Conservation (phyloP, 1,284 basidiomycete species). For the Sporisorium exsertum region DNA sequence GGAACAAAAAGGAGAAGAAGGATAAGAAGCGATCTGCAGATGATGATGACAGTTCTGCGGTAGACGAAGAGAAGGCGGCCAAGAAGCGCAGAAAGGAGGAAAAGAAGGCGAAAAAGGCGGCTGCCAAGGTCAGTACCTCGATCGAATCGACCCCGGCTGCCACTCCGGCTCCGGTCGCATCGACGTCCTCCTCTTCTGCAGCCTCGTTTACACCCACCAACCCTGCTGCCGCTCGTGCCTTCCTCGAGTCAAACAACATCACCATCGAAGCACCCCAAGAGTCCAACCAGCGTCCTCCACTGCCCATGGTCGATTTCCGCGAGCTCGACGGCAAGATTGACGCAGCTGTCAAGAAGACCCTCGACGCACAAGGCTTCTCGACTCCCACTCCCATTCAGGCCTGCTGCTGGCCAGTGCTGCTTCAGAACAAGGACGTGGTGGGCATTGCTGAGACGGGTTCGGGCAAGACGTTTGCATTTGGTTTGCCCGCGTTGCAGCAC, state of each 20-base stretch:
- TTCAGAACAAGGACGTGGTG: constrained; percentile 86
- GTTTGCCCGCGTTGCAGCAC: constrained; percentile 84
- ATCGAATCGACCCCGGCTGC: constrained; percentile 43
- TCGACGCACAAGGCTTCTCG: constrained; percentile 79
- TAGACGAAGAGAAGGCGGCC: constrained; percentile 64
- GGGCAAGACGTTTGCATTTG: constrained; percentile 97
- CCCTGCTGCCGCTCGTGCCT: constrained; percentile 59
- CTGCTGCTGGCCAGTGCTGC: constrained; percentile 90
- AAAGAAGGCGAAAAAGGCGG: constrained; percentile 49
- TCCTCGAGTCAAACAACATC: constrained; percentile 64
- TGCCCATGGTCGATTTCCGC: constrained; percentile 79
- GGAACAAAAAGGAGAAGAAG: constrained; percentile 69
- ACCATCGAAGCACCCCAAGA: constrained; percentile 67
- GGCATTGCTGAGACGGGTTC: constrained; percentile 93
- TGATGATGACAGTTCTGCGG: constrained; percentile 26
- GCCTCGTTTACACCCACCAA: constrained; percentile 63
- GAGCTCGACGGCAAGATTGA: constrained; percentile 78
- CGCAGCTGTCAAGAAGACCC: constrained; percentile 72
- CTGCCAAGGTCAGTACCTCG: constrained; percentile 40
- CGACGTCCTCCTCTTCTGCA: constrained; percentile 37
- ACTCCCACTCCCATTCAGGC: constrained; percentile 96
- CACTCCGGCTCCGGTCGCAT: constrained; percentile 46
- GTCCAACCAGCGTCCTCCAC: constrained; percentile 71
- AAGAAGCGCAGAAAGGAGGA: constrained; percentile 69
- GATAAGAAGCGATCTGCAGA: constrained; percentile 60